Evolutionary conservation across 306 rosid species (phyloP), one percentile per base, ranked within the genome.

Genomic region (Inga laurina): DNA sequence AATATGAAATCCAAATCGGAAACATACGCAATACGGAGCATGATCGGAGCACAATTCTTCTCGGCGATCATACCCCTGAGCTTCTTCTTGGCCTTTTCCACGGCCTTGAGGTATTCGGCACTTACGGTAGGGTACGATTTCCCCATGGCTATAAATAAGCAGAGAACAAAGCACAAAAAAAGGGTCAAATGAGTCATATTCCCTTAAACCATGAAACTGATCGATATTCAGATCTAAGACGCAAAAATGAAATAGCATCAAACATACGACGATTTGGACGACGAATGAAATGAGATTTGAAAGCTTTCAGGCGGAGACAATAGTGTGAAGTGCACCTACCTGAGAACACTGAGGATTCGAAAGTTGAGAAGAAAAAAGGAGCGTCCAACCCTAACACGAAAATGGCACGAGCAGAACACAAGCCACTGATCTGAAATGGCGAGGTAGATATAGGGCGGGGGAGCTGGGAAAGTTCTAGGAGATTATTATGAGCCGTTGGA

Each of bases 61-160:
- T 96, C 99, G 16, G 99, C 98, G 45, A 96, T 91, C 52, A 96
- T 43, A 1, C 99, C 97, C 54, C 98, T 92, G 70, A 96, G 99
- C 89, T 91, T 96, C 87, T 64, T 94, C 94, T 62, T 96, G 14
- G 99, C 98, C 91, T 96, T 96, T 66, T 91, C 95, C 65, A 92
- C 75, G 68, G 97, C 94, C 86, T 91, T 87, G 77, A 79, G 85
- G 90, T 96, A 94, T 73, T 96, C 98, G 5, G 89, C 81, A 74
- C 89, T 94, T 11, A 96, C 99, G 49, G 85, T 71, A n/a, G 99
- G 99, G 88, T 94, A 94, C 16, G 85, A 81, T 81, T 92, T 96
- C n/a, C 84, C 94, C 99, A 96, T 94, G 74, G 84, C 84, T 41
- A 43, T 9, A 83, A 76, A 62, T 74, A 87, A 81, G 30, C 8